phyloP scores from a whole-genome alignment of 1,284 basidiomycete species.

The Meira nashicola region DNA sequence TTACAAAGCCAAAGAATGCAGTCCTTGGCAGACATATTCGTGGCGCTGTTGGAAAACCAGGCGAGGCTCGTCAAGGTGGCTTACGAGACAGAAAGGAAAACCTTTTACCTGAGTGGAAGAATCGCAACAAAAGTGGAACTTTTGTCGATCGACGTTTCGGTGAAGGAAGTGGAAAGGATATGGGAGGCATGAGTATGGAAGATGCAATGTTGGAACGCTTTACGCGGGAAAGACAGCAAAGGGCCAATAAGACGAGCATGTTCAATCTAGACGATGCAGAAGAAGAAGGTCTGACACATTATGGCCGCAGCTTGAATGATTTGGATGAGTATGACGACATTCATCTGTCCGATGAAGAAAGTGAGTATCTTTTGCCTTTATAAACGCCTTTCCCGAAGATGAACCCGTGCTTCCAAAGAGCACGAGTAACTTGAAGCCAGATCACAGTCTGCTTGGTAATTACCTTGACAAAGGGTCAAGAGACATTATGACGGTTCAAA shows the following conservation, averaged over 20 bases:
- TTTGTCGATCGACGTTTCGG: conserved; percentile 93
- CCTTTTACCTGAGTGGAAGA: conserved; percentile 73
- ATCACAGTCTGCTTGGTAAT: not conserved
- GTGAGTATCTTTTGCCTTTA: conserved; percentile 18
- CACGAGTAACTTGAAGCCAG: conserved; percentile 2
- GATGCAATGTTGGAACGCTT: conserved; percentile 97
- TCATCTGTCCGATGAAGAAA: conserved; percentile 37
- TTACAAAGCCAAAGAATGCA: conserved; percentile 70
- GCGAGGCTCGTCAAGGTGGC: conserved; percentile 79
- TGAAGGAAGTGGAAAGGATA: conserved; percentile 65
- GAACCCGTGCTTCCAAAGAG: conserved; percentile 1
- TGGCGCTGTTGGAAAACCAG: conserved; percentile 75
- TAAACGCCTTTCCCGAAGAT: not conserved
- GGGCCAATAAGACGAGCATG: conserved; percentile 61
- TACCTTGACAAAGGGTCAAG: not conserved
- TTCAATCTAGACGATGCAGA: conserved; percentile 81
- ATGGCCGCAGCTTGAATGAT: conserved; percentile 77
- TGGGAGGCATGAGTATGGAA: conserved; percentile 81
- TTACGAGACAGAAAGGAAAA: conserved; percentile 70
- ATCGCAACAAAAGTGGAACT: conserved; percentile 74
- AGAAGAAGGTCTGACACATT: conserved; percentile 69
- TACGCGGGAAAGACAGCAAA: conserved; percentile 64
- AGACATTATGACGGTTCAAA: conserved; percentile 13
- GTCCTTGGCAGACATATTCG: conserved; percentile 81
- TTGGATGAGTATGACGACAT: conserved; percentile 80